These are phyloP conservation scores for Fusarium aywerte DNA, from an alignment of 2,329 filamentous ascomycete genomes.

Conservation along the genomic window DNA sequence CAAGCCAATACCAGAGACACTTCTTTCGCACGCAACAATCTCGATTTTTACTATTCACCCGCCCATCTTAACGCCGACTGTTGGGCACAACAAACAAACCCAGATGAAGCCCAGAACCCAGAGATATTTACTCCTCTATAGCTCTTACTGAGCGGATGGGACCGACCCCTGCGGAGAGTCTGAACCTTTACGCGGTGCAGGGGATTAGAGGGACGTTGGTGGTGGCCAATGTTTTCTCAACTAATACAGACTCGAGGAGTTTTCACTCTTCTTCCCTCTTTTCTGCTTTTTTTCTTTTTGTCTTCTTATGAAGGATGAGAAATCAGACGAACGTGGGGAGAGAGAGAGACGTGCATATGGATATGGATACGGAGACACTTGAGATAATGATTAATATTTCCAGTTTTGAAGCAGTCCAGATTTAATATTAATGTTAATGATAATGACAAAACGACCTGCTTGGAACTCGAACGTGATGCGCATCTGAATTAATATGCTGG, in stretches of 20 bases:
- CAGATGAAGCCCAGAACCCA: slow-evolving; percentile 26
- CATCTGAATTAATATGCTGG: not conserved
- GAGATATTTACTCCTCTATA: not conserved
- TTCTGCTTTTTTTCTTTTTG: not conserved
- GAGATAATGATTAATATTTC: slow-evolving; percentile 30
- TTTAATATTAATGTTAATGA: slow-evolving; percentile 33
- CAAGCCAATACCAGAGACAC: slow-evolving; percentile 6
- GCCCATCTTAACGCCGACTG: slow-evolving; percentile 47
- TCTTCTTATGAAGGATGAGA: slow-evolving; percentile 13
- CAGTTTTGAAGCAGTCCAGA: slow-evolving; percentile 24
- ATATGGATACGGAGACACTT: slow-evolving; percentile 14
- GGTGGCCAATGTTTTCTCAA: slow-evolving; percentile 27
- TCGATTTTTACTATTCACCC: slow-evolving; percentile 19
- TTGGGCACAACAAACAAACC: slow-evolving; percentile 37
- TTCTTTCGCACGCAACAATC: slow-evolving; percentile 1
- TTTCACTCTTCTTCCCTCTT: not conserved
- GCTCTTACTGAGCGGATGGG: slow-evolving; percentile 30
- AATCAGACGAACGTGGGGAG: not conserved
- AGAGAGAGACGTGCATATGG: slow-evolving; percentile 2
- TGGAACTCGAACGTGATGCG: not conserved
- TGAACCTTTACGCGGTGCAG: slow-evolving; percentile 47
- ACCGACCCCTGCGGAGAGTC: slow-evolving; percentile 41
- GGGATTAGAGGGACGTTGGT: slow-evolving; percentile 37
- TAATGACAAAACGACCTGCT: slow-evolving; percentile 3
- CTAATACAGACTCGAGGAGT: slow-evolving; percentile 40